Evolutionary conservation across 139 green algal genomes (phyloP).

Genomic region (Picochlorum sp.): DNA sequence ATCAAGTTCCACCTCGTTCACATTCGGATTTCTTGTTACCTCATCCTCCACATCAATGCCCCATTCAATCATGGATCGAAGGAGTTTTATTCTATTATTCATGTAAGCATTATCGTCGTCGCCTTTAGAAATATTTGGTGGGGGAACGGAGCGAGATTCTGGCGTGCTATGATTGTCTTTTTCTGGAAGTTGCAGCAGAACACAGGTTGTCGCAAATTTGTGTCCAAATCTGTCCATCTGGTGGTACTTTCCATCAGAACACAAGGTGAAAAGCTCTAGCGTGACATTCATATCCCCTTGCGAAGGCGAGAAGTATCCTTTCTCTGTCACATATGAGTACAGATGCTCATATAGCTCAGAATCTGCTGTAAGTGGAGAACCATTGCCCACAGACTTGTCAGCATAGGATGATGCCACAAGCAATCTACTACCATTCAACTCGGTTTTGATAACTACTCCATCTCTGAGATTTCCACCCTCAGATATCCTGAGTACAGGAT

Average conservation of each 20-base stretch:
- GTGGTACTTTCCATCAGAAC: slow-evolving; percentile 47
- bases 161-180: neutral
- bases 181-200: slow-evolving; percentile 20
- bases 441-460: slow-evolving; percentile 26
- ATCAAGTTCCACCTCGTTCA: neutral
- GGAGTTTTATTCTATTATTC: slow-evolving; percentile 28
- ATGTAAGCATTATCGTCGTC: slow-evolving; percentile 15
- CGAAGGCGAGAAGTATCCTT: slow-evolving; percentile 4
- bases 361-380: neutral
- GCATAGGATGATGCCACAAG: slow-evolving; percentile 15
- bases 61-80: slow-evolving; percentile 75
- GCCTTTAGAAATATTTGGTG: neutral
- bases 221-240: slow-evolving; percentile 45
- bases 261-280: slow-evolving; percentile 43
- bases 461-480: slow-evolving; percentile 25
- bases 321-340: slow-evolving; percentile 1
- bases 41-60: slow-evolving; percentile 22
- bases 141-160: neutral
- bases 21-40: neutral
- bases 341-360: neutral
- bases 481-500: slow-evolving; percentile 39
- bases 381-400: neutral
- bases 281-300: slow-evolving; percentile 15
- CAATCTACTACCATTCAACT: slow-evolving; percentile 20
- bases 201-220: slow-evolving; percentile 22